Evolutionary conservation across 176 grass and related monocot species (phyloP), one percentile per base, ranked within the genome.

Genomic region (Rhipidocladum racemiflorum): DNA sequence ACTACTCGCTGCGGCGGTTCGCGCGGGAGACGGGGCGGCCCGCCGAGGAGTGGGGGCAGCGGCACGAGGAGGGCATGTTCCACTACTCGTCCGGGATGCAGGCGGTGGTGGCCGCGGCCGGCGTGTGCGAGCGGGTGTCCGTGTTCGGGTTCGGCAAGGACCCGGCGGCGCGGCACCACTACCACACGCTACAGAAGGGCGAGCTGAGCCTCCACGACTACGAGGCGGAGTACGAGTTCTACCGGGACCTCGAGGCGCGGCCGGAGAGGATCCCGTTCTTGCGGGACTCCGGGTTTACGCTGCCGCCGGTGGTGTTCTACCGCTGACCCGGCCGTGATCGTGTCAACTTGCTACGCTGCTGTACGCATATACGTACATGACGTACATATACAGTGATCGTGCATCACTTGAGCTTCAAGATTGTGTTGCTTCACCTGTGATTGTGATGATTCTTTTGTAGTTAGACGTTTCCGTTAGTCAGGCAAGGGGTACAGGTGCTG

Each of bases 41-140:
- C 25, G 28, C 80, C 6, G 45, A 71, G 32, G 81, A 90, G 68
- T 97, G 94, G 91, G 44, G 51, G 0, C 34, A 34, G 77, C 20
- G 23, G 62, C 91, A 97, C 85, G 87, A 90, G 13, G 85, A 85
- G 46, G 32, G 15, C 34, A 68, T 80, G 64, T 97, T 97, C 81
- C 91, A 97, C 72, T 97, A 94, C 85, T 97, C 94, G 24, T 97
- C 94, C 9, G 94, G 94, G 16, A 25, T 97, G 85, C 91, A 97
- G 75, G 91, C 89, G 7, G 91, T 92, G 67, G 73, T 94, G 75
- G 68, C 86, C 3, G 94, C 91, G 11, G 24, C 91, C 5, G 89
- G 85, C 13, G 68, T 90, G 55, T 97, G 91, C 80, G 90, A 97
- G 10, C 46, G 61, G 36, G 91, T 94, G 25, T 84, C 85, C 32